Evolutionary conservation across 225 moss, liverwort and hornwort species (phyloP).

Genomic region (Thuidium tamariscinum): DNA sequence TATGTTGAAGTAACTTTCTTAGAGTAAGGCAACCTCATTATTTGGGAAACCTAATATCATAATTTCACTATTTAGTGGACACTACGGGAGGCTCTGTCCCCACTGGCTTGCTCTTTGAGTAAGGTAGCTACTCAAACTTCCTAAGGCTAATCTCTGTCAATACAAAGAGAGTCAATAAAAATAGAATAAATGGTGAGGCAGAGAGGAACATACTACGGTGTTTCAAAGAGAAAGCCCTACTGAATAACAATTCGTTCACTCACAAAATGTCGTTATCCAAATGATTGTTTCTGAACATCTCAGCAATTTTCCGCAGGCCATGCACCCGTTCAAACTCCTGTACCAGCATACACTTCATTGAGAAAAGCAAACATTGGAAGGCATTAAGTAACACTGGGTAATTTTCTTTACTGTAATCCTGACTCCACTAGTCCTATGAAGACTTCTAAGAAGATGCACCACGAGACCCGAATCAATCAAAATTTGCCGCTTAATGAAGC

Average conservation of each 20-base stretch:
- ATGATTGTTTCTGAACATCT: constrained; percentile 56
- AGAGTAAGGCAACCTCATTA: no score
- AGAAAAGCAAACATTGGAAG: neutral
- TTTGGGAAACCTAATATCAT: no score
- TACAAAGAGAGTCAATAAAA: neutral
- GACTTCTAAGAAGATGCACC: neutral
- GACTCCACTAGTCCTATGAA: neutral
- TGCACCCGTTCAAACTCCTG: constrained; percentile 89
- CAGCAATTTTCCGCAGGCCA: constrained; percentile 77
- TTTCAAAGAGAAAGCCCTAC: neutral
- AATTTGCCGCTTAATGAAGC: neutral
- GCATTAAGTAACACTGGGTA: neutral
- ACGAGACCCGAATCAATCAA: neutral
- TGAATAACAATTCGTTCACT: neutral
- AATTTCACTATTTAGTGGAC: no score
- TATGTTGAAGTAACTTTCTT: no score
- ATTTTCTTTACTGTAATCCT: neutral
- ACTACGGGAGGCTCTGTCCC: neutral
- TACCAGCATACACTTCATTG: neutral
- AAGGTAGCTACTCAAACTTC: neutral
- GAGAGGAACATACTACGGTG: neutral
- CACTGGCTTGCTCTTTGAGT: neutral
- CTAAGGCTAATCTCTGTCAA: neutral
- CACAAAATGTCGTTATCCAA: constrained; percentile 68
- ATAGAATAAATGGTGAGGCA: neutral